Conservation (phyloP, 345 rosid genomes). For the Syzygium grande region DNA sequence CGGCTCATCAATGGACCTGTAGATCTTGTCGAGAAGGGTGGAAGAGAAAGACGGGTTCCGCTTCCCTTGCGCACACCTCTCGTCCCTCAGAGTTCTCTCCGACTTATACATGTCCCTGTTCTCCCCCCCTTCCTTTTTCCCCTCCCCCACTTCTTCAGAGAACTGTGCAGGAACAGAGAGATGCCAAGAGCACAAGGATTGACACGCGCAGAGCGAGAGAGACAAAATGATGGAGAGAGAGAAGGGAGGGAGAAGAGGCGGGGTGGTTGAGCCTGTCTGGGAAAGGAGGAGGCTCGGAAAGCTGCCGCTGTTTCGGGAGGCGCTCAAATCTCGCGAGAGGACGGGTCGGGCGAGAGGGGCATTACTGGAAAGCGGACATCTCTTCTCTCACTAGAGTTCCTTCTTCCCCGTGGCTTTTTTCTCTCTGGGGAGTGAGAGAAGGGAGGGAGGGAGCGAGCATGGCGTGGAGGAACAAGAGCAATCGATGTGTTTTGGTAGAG, state of each 20-base stretch:
- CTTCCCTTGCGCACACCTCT: conserved; percentile 7
- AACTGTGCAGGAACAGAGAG: conserved; percentile 18
- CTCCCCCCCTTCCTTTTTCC: neutral
- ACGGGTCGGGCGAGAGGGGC: neutral
- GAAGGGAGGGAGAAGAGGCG: neutral
- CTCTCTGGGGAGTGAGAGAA: neutral
- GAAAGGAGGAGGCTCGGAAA: neutral
- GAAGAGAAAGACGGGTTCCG: conserved; percentile 85
- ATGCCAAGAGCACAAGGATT: conserved; percentile 2
- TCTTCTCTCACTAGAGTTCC: neutral
- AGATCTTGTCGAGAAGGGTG: conserved; percentile 81
- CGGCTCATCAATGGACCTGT: conserved; percentile 65
- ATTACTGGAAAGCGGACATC: neutral
- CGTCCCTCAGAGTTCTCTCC: conserved; percentile 26
- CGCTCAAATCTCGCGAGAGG: neutral
- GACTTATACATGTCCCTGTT: conserved; percentile 22
- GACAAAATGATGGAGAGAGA: neutral
- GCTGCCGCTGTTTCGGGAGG: neutral
- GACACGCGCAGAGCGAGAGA: neutral
- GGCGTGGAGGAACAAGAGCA: neutral
- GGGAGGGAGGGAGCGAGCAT: neutral
- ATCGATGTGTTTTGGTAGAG: neutral
- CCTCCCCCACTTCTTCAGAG: neutral
- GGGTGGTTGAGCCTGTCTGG: neutral
- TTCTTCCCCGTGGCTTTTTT: neutral